Percentiles rank a stretch among this genome's conserved stretches.
These are phyloP conservation scores for Lepidium didymum DNA, from an alignment of 345 rosid genomes.

Conservation along the genomic window DNA sequence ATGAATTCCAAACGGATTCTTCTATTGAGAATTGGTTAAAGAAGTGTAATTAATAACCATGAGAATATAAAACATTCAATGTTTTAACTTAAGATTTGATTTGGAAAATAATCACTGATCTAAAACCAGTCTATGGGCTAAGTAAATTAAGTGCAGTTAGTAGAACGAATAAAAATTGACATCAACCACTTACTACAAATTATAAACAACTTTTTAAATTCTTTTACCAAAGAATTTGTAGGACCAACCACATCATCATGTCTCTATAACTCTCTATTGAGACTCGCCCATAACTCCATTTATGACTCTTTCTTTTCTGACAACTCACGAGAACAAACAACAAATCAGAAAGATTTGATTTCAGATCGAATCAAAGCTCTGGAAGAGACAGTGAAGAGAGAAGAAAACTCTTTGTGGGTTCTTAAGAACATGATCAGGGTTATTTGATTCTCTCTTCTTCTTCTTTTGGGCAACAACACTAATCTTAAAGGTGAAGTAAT, in stretches of 20 bases:
- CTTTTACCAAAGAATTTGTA: not conserved
- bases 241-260: constrained; percentile 19
- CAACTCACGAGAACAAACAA: constrained; percentile 20
- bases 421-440: not conserved
- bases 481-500: constrained; percentile 12
- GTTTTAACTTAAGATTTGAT: no score
- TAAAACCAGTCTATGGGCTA: not conserved
- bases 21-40: no score
- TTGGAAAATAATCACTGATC: not conserved
- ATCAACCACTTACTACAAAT: not conserved
- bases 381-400: not conserved
- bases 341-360: constrained; percentile 1
- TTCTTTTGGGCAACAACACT: not conserved
- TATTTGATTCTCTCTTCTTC: not conserved
- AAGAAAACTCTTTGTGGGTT: not conserved
- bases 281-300: constrained; percentile 15
- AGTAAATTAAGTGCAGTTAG: not conserved
- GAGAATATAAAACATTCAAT: not conserved
- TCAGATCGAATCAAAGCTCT: not conserved
- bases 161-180: not conserved
- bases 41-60: not conserved
- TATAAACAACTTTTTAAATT: not conserved
- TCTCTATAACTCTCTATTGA: constrained; percentile 10
- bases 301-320: constrained; percentile 12
- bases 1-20: no score